Percentiles rank a stretch among this genome's conserved stretches.
Evolutionary conservation across 139 green algal species (phyloP).

Genomic region (Protoeuglena noctilucae): DNA sequence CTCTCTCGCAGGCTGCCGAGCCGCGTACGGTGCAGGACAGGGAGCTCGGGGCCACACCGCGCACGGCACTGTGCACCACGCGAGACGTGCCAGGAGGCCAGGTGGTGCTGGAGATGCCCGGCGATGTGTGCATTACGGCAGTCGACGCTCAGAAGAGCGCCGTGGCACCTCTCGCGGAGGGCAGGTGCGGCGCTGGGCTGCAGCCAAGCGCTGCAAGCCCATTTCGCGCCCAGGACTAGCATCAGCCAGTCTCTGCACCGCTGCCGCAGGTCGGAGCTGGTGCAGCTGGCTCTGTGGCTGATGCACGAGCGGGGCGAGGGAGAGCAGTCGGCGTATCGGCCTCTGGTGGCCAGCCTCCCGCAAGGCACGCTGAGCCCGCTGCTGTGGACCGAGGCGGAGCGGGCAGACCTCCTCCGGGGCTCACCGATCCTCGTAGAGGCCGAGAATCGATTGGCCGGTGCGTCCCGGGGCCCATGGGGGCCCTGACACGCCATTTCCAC

Average conservation of each 20-base stretch:
- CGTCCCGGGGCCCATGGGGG: too few species aligned
- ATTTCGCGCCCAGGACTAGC: too few species aligned
- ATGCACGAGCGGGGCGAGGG: slow-evolving; percentile 44
- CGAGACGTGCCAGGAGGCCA: too few species aligned
- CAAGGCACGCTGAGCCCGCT: slow-evolving; percentile 28
- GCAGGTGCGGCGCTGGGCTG: too few species aligned
- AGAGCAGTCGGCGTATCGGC: slow-evolving; percentile 9
- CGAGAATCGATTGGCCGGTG: too few species aligned
- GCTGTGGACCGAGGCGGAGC: slow-evolving; percentile 37
- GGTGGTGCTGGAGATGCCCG: slow-evolving; percentile 36
- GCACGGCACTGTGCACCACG: too few species aligned
- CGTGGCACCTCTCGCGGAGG: slow-evolving; percentile 31
- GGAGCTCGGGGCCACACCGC: too few species aligned
- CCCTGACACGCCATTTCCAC: slow-evolving; percentile 10
- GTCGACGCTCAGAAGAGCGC: slow-evolving; percentile 55
- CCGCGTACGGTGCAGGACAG: too few species aligned
- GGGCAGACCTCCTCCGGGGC: slow-evolving; percentile 20
- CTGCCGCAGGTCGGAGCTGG: too few species aligned
- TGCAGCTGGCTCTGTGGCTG: slow-evolving; percentile 71
- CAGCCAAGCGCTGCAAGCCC: background rate
- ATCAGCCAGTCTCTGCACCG: too few species aligned
- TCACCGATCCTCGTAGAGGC: slow-evolving; percentile 4
- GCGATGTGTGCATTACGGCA: slow-evolving; percentile 47
- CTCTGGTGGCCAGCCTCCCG: slow-evolving; percentile 29
- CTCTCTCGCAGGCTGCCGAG: too few species aligned